Percentiles rank a stretch among this genome's conserved stretches.
Conservation (phyloP, 208 protist genomes). For the Balamuthia mandrillaris region DNA sequence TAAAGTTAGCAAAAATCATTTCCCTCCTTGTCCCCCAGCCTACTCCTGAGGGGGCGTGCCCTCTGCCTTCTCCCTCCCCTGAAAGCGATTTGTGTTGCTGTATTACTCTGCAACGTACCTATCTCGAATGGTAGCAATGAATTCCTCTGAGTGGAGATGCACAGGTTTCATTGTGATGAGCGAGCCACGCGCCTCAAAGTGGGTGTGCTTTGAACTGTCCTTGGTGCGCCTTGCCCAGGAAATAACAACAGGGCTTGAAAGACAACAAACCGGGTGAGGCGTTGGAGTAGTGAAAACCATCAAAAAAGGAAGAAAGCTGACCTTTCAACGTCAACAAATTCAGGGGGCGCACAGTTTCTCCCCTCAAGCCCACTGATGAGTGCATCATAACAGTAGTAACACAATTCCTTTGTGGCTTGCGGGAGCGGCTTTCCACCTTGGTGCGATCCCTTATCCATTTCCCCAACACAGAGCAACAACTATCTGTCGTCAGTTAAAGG, state of each 20-base stretch:
- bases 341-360: conserved; percentile 3
- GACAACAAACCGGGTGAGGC: too few species aligned
- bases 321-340: conserved; percentile 5
- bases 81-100: too few species aligned
- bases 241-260: not conserved
- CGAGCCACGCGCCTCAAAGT: conserved; percentile 5
- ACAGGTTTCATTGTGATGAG: conserved; percentile 19
- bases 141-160: conserved; percentile 9
- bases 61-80: too few species aligned
- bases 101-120: too few species aligned
- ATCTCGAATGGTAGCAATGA: not conserved
- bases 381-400: conserved; percentile 17
- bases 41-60: too few species aligned
- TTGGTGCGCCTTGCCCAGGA: conserved; percentile 13
- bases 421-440: not conserved
- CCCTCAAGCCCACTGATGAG: not conserved
- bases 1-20: too few species aligned
- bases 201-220: not conserved
- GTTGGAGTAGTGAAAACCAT: too few species aligned
- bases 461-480: too few species aligned
- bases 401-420: not conserved
- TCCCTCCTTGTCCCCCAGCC: too few species aligned
- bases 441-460: not conserved
- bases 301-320: too few species aligned
- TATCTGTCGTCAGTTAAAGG: too few species aligned